Conservation (phyloP, 371 early-diverging fungal species). For the Saksenaea vasiformis region DNA sequence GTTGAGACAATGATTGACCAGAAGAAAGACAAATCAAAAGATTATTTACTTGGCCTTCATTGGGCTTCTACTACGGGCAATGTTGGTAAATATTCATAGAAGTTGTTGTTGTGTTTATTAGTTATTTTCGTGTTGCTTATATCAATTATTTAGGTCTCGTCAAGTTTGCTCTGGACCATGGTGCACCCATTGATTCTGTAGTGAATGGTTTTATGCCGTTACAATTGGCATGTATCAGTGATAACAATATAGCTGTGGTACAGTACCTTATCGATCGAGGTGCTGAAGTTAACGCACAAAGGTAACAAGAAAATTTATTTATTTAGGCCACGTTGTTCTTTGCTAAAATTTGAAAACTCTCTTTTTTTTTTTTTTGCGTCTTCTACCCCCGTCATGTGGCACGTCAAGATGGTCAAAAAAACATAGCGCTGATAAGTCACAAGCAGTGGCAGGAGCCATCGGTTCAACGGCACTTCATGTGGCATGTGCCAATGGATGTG, state of each 20-base stretch:
- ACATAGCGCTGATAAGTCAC: constrained; percentile 32
- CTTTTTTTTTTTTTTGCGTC: constrained; percentile 6
- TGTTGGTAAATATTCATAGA: constrained; percentile 45
- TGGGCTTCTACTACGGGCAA: constrained; percentile 69
- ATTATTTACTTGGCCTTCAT: constrained; percentile 55
- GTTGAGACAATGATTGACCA: constrained; percentile 15
- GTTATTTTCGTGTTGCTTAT: background rate
- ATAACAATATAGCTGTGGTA: constrained; percentile 64
- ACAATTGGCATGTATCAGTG: constrained; percentile 70
- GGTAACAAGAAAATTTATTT: constrained; percentile 24
- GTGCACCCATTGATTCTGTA: constrained; percentile 70
- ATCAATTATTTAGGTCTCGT: constrained; percentile 49
- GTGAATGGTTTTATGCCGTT: constrained; percentile 71
- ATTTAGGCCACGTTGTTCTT: constrained; percentile 1
- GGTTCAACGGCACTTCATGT: constrained; percentile 77
- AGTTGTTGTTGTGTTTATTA: background rate
- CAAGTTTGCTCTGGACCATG: constrained; percentile 73
- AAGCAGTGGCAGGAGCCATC: constrained; percentile 50
- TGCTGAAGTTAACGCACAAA: constrained; percentile 70
- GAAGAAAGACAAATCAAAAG: constrained; percentile 39
- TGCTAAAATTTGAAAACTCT: constrained; percentile 2
- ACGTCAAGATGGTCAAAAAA: constrained; percentile 33
- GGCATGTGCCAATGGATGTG: constrained; percentile 73
- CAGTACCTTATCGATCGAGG: constrained; percentile 74
- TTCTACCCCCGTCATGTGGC: constrained; percentile 11